phyloP scores from a whole-genome alignment of 1,284 basidiomycete genomes.

The Trichosporon coremiiforme region DNA sequence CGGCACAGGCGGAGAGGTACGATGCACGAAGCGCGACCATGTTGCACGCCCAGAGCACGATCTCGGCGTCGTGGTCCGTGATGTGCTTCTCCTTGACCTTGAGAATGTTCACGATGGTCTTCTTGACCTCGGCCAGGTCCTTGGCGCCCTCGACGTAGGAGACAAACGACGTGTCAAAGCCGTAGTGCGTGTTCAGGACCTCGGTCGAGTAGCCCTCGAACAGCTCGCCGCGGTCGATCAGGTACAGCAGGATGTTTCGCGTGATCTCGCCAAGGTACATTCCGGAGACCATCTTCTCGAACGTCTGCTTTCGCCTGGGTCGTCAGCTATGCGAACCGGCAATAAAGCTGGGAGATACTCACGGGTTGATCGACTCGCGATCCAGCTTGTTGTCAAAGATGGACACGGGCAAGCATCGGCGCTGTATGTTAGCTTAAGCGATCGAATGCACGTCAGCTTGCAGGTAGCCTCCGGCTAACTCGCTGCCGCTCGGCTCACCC shows the following conservation, averaged over 20 bases:
- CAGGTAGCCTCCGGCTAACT: too few relatives aligned
- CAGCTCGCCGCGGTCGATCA: conserved; percentile 73
- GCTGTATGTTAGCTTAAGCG: conserved; percentile 57
- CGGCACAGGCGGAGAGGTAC: conserved; percentile 77
- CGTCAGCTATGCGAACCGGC: conserved; percentile 4
- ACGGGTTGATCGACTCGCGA: conserved; percentile 88
- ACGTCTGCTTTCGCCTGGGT: conserved; percentile 74
- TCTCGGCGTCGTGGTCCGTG: conserved; percentile 62
- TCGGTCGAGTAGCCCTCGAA: conserved; percentile 77
- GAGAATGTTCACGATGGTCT: conserved; percentile 67
- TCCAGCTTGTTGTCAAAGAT: conserved; percentile 93
- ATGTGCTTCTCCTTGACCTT: conserved; percentile 61
- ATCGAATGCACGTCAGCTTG: background rate
- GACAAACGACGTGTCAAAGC: conserved; percentile 89
- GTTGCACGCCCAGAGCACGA: conserved; percentile 76
- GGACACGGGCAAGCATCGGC: conserved; percentile 82
- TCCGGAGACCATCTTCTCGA: conserved; percentile 98
- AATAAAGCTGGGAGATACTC: conserved; percentile 28
- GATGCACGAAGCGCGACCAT: conserved; percentile 82
- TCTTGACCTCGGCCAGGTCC: conserved; percentile 53
- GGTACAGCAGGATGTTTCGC: conserved; percentile 78
- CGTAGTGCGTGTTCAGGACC: conserved; percentile 83
- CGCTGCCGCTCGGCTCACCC: background rate
- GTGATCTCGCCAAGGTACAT: conserved; percentile 98
- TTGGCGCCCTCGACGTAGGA: conserved; percentile 71